These are phyloP conservation scores for Crithidia bombi DNA, from an alignment of 208 protist genomes.

Conservation along the genomic window DNA sequence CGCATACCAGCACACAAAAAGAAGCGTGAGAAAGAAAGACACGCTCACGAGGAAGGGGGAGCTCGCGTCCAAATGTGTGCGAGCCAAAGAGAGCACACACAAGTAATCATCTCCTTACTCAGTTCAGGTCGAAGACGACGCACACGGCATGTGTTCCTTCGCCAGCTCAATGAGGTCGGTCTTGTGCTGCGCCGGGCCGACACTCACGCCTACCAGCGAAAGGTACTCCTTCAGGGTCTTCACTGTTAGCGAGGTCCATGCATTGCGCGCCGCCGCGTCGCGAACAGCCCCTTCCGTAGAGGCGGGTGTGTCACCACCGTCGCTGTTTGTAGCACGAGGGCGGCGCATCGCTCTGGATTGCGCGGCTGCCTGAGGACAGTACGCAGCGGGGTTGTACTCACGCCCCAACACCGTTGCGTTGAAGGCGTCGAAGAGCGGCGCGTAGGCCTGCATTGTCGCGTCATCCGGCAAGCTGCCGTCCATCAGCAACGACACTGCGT, in stretches of 20 bases:
- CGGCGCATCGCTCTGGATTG: slow-evolving; percentile 10
- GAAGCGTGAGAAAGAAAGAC: no score
- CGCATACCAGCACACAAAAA: no score
- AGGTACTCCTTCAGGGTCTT: slow-evolving; percentile 55
- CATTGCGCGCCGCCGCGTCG: slow-evolving; percentile 37
- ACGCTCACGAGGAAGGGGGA: no score
- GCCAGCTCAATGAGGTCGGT: slow-evolving; percentile 16
- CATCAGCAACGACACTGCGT: not conserved
- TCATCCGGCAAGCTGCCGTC: slow-evolving; percentile 64
- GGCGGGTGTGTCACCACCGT: not conserved
- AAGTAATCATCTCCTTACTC: not conserved
- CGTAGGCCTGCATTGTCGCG: slow-evolving; percentile 48
- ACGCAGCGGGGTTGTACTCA: slow-evolving; percentile 46
- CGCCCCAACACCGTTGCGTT: slow-evolving; percentile 47
- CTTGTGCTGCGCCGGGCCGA: slow-evolving; percentile 17
- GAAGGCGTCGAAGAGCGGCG: slow-evolving; percentile 53
- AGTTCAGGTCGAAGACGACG: not conserved
- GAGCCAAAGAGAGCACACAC: no score
- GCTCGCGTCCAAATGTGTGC: no score
- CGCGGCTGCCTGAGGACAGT: slow-evolving; percentile 38
- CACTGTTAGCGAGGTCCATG: slow-evolving; percentile 43
- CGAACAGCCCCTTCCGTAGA: slow-evolving; percentile 32
- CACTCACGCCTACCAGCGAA: slow-evolving; percentile 8
- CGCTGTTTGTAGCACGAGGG: not conserved
- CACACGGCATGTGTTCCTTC: not conserved